phyloP scores from a whole-genome alignment of 345 rosid genomes.

The Eutrema japonicum region DNA sequence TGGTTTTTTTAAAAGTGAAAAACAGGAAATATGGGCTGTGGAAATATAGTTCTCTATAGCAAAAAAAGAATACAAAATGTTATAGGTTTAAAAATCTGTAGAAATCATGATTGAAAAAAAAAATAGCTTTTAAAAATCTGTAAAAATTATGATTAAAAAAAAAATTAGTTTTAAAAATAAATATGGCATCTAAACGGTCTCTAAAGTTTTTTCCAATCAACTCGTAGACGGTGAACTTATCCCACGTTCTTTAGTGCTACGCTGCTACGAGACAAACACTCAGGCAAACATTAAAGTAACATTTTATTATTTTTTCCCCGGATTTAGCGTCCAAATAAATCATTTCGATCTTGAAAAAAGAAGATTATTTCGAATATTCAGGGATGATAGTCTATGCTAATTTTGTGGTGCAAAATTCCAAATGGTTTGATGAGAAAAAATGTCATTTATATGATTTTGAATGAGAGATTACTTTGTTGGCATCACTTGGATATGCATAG shows the following conservation, averaged over 20 bases:
- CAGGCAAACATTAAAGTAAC: neutral
- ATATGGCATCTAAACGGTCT: too few relatives aligned
- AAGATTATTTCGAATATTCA: neutral
- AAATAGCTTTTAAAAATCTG: too few relatives aligned
- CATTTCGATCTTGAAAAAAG: neutral
- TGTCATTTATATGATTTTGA: neutral
- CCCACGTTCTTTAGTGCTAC: neutral
- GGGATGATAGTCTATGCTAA: neutral
- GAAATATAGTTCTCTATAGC: too few relatives aligned
- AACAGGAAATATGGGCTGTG: too few relatives aligned
- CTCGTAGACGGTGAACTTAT: too few relatives aligned
- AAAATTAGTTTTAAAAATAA: too few relatives aligned
- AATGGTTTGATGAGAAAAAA: neutral
- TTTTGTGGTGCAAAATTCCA: neutral
- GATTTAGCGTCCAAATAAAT: neutral
- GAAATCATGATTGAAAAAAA: too few relatives aligned
- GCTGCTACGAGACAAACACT: conserved; percentile 1
- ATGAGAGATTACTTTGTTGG: neutral
- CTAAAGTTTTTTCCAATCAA: too few relatives aligned
- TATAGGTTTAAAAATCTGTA: too few relatives aligned
- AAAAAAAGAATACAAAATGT: too few relatives aligned
- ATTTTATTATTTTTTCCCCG: neutral
- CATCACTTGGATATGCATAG: neutral
- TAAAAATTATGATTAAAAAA: too few relatives aligned
- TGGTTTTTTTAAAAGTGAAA: too few relatives aligned